These are phyloP conservation scores for Colletotrichum paranaense DNA, from an alignment of 2,329 filamentous ascomycete species.

Conservation along the genomic window DNA sequence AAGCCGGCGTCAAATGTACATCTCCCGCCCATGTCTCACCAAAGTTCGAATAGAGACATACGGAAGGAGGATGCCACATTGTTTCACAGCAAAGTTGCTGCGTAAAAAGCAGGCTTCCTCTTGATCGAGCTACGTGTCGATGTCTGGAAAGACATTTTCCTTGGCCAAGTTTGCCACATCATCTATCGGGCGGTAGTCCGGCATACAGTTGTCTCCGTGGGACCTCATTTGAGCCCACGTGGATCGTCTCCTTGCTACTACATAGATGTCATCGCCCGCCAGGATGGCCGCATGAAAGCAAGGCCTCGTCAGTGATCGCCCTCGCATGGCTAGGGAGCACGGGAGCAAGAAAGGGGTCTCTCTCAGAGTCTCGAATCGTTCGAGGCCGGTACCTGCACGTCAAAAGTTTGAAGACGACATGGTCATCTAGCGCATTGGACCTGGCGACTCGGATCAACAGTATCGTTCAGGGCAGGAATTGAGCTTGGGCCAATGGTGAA, in stretches of 20 bases:
- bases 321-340: neutral
- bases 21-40: slow-evolving; percentile 24
- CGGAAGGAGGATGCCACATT: slow-evolving; percentile 19
- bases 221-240: slow-evolving; percentile 8
- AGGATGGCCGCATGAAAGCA: slow-evolving; percentile 1
- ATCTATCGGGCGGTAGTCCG: slow-evolving; percentile 1
- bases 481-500: neutral
- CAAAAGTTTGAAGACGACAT: neutral
- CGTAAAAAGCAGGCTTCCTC: neutral
- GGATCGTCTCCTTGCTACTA: neutral
- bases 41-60: slow-evolving; percentile 8
- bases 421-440: neutral
- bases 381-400: neutral
- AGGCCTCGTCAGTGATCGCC: slow-evolving; percentile 8
- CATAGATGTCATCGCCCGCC: slow-evolving; percentile 21
- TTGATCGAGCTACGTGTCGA: slow-evolving; percentile 19
- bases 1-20: slow-evolving; percentile 24
- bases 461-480: neutral
- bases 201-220: neutral
- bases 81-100: slow-evolving; percentile 8
- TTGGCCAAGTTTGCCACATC: slow-evolving; percentile 32
- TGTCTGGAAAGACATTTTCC: neutral
- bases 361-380: neutral
- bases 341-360: neutral
- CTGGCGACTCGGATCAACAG: neutral